A percentile compares a stretch with the other conserved stretches of the same genome.
Evolutionary conservation across 805 yeast species (phyloP).

Genomic region (Ogataea zsoltii): DNA sequence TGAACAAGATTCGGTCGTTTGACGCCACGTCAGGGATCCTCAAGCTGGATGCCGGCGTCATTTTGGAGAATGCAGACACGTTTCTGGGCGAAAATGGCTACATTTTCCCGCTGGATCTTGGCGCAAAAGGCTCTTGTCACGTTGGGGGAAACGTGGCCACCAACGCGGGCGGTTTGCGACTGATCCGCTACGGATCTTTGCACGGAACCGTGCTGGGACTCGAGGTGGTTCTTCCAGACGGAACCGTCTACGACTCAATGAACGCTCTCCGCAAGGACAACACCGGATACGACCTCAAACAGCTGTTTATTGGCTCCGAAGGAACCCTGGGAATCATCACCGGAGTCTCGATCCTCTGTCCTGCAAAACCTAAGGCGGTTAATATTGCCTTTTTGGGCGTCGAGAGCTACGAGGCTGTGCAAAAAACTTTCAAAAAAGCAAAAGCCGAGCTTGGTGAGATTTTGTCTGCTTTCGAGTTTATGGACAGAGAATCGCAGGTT

Average conservation of each 20-base stretch:
- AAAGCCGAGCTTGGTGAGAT: constrained; percentile 79
- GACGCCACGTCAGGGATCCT: constrained; percentile 82
- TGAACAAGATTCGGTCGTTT: constrained; percentile 81
- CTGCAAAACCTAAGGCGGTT: constrained; percentile 80
- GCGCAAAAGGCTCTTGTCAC: constrained; percentile 96
- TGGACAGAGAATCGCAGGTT: constrained; percentile 74
- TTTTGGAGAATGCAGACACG: constrained; percentile 81
- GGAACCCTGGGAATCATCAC: constrained; percentile 92
- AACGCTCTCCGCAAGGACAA: constrained; percentile 89
- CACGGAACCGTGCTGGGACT: constrained; percentile 91
- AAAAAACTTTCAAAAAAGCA: constrained; percentile 75
- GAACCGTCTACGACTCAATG: constrained; percentile 77
- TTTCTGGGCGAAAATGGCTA: constrained; percentile 78
- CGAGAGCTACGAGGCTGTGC: constrained; percentile 79
- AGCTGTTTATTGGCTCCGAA: constrained; percentile 89
- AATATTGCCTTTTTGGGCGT: constrained; percentile 90
- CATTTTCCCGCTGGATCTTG: constrained; percentile 90
- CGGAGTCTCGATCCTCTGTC: constrained; percentile 86
- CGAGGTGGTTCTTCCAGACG: constrained; percentile 91
- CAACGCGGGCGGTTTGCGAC: constrained; percentile 92
- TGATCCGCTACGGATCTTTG: constrained; percentile 84
- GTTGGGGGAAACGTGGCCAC: constrained; percentile 95
- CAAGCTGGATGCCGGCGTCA: constrained; percentile 88
- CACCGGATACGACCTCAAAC: constrained; percentile 93
- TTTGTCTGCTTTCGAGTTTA: constrained; percentile 89